Conservation (phyloP, 345 rosid genomes). For the Firmiana major region DNA sequence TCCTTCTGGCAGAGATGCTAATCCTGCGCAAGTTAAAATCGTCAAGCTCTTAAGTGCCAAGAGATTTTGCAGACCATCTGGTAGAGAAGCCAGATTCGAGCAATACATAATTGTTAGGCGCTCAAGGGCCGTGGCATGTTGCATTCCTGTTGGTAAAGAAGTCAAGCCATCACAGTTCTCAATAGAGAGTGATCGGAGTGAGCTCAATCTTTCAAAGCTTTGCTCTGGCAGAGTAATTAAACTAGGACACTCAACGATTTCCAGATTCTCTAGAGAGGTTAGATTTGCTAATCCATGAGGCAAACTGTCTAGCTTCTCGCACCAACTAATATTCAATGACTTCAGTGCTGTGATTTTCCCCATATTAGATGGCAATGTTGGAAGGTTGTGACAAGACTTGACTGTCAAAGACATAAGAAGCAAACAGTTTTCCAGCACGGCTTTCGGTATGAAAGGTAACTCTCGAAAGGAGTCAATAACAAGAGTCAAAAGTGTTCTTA, state of each 20-base stretch:
- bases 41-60: conserved; percentile 12
- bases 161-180: conserved; percentile 17
- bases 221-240: not conserved
- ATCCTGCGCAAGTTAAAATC: conserved; percentile 20
- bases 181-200: conserved; percentile 1
- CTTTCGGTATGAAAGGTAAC: not conserved
- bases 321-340: conserved; percentile 11
- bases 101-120: conserved; percentile 26
- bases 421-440: not conserved
- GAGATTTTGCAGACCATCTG: conserved; percentile 2
- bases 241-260: conserved; percentile 1
- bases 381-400: conserved; percentile 18
- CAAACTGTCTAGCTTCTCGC: not conserved
- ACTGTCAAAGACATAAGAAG: conserved; percentile 11
- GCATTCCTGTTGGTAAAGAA: conserved; percentile 16
- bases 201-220: conserved; percentile 1
- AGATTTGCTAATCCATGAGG: not conserved
- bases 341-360: conserved; percentile 1
- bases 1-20: conserved; percentile 15
- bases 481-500: conserved; percentile 13
- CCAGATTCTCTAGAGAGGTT: conserved; percentile 7
- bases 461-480: conserved; percentile 14
- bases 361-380: not conserved
- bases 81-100: conserved; percentile 16
- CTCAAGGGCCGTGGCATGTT: conserved; percentile 14